phyloP scores from a whole-genome alignment of 2,329 filamentous ascomycete genomes.

The Aurifilum marmelostoma region DNA sequence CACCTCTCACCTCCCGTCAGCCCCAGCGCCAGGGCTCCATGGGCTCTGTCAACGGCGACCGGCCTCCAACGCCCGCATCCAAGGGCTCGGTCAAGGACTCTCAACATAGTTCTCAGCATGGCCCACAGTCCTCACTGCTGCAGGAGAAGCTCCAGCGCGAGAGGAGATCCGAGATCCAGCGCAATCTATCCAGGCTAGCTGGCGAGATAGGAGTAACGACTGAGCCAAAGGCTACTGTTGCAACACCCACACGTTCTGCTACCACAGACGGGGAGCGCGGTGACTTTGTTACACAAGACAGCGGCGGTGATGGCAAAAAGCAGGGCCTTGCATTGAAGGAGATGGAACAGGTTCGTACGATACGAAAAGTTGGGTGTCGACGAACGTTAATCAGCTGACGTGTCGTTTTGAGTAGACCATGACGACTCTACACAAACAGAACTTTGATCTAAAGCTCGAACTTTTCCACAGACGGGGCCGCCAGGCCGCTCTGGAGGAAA shows the following conservation, averaged over 20 bases:
- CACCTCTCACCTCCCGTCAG: conserved; percentile 41
- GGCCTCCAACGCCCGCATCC: conserved; percentile 46
- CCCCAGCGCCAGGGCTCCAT: conserved; percentile 44
- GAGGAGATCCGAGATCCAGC: conserved; percentile 53
- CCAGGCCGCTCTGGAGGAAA: conserved; percentile 61
- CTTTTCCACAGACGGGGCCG: conserved; percentile 70
- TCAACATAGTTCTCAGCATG: conserved; percentile 38
- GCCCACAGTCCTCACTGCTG: conserved; percentile 51
- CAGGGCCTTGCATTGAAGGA: conserved; percentile 67
- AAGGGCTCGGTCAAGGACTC: conserved; percentile 47
- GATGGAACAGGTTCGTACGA: conserved; percentile 64
- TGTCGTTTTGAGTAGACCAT: conserved; percentile 53
- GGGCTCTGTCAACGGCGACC: conserved; percentile 38
- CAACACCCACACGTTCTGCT: conserved; percentile 44
- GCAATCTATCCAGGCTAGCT: conserved; percentile 42
- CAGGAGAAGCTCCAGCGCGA: conserved; percentile 59
- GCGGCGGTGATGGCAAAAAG: conserved; percentile 47
- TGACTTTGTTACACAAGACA: conserved; percentile 47
- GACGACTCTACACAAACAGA: conserved; percentile 72
- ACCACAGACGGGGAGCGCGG: conserved; percentile 44
- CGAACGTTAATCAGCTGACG: not conserved
- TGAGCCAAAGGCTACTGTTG: conserved; percentile 44
- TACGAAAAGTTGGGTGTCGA: too few species aligned
- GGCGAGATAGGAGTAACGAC: conserved; percentile 44
- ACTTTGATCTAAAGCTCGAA: conserved; percentile 77